Conservation (phyloP, 2,329 filamentous ascomycete genomes). For the Graphilbum ipis-grandicollis region DNA sequence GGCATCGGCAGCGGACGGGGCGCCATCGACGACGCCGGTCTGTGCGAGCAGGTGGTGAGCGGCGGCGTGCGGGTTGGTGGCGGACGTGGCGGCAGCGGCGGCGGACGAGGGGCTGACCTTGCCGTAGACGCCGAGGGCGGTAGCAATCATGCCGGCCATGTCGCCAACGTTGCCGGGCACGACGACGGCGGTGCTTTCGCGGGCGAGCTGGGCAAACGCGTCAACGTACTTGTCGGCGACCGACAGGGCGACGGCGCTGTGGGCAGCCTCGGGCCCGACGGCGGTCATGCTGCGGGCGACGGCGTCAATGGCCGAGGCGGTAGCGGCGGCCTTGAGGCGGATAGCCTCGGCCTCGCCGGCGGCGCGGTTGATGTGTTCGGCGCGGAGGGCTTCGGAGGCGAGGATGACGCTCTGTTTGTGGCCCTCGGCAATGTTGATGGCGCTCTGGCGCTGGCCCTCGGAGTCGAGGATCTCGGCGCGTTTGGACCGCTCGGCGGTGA, state of each 20-base stretch:
- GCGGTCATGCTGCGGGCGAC: conserved; percentile 64
- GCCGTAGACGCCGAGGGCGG: conserved; percentile 85
- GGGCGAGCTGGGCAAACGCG: conserved; percentile 79
- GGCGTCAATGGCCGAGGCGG: conserved; percentile 72
- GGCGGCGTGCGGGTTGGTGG: conserved; percentile 51
- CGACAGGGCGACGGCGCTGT: conserved; percentile 67
- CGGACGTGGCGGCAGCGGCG: conserved; percentile 54
- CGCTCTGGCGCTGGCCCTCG: conserved; percentile 89
- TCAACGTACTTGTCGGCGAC: conserved; percentile 96
- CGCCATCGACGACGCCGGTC: conserved; percentile 6
- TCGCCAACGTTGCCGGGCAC: conserved; percentile 96
- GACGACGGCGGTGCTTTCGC: conserved; percentile 88
- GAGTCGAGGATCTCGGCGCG: conserved; percentile 94
- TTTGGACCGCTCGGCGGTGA: conserved; percentile 93
- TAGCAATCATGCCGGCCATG: conserved; percentile 91
- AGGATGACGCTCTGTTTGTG: conserved; percentile 94
- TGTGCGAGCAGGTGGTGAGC: conserved; percentile 31
- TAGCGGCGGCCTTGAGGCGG: conserved; percentile 66
- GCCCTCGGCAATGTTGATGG: conserved; percentile 97
- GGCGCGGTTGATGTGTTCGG: conserved; percentile 87
- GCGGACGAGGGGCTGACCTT: conserved; percentile 63
- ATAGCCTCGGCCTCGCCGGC: conserved; percentile 89
- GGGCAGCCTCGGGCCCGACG: conserved; percentile 56
- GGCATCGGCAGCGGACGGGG: background rate
- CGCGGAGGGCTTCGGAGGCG: conserved; percentile 76